A percentile compares a stretch with the other conserved stretches of the same genome.
phyloP scores from a whole-genome alignment of 2,329 filamentous ascomycete species.

The Pseudopithomyces chartarum region DNA sequence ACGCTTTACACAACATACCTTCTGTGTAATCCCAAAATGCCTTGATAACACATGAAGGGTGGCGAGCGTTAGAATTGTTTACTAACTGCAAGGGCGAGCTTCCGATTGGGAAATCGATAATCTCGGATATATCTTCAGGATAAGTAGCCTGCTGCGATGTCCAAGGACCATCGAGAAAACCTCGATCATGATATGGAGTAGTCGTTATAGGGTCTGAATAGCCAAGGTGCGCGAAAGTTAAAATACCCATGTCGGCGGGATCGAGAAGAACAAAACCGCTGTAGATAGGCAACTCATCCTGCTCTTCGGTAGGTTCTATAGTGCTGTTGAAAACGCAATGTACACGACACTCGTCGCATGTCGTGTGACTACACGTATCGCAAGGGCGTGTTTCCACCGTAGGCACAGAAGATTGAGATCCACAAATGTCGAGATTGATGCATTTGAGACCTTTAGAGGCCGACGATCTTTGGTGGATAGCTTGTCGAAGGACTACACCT shows the following conservation, averaged over 20 bases:
- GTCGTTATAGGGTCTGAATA: neutral
- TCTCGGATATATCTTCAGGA: slow-evolving; percentile 30
- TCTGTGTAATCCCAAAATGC: slow-evolving; percentile 32
- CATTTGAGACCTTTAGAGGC: slow-evolving; percentile 29
- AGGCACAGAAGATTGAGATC: slow-evolving; percentile 9
- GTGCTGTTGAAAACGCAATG: slow-evolving; percentile 42
- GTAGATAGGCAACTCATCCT: slow-evolving; percentile 36
- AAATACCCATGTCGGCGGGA: slow-evolving; percentile 30
- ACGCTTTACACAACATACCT: neutral
- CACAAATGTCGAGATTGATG: slow-evolving; percentile 30
- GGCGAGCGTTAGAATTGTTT: slow-evolving; percentile 21
- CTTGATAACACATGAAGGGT: slow-evolving; percentile 33
- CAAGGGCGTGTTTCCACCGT: slow-evolving; percentile 30
- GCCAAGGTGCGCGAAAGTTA: slow-evolving; percentile 32
- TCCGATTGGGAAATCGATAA: slow-evolving; percentile 34
- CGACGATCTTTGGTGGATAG: slow-evolving; percentile 27
- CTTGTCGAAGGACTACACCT: slow-evolving; percentile 28
- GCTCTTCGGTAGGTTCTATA: slow-evolving; percentile 26
- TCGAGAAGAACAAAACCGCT: slow-evolving; percentile 37
- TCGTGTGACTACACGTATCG: slow-evolving; percentile 30
- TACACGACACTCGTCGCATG: slow-evolving; percentile 42
- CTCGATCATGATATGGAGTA: slow-evolving; percentile 32
- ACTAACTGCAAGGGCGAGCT: slow-evolving; percentile 19
- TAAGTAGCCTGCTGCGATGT: slow-evolving; percentile 19
- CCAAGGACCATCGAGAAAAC: slow-evolving; percentile 36